Conservation (phyloP, 768 basidiomycete species). For the Boletus rex-veris region DNA sequence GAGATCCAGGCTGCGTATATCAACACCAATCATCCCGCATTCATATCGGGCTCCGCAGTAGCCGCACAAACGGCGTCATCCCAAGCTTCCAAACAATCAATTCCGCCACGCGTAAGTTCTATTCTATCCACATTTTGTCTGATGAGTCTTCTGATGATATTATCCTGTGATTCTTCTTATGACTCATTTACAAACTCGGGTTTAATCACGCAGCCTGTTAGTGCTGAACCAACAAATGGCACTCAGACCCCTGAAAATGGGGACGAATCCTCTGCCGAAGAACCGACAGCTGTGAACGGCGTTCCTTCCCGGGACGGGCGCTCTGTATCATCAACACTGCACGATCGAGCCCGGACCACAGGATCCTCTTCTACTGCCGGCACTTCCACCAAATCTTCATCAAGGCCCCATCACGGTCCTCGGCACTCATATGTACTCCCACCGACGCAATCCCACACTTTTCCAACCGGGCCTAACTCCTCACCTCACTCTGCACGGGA, state of each 20-base stretch:
- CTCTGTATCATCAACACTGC: constrained; percentile 71
- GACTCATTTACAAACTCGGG: constrained; percentile 7
- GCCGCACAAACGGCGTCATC: constrained; percentile 49
- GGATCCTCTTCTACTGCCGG: constrained; percentile 32
- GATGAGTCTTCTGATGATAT: constrained; percentile 6
- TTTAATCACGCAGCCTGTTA: constrained; percentile 47
- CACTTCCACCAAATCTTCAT: constrained; percentile 27
- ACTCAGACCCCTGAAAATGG: constrained; percentile 51
- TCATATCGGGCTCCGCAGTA: constrained; percentile 74
- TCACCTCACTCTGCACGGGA: constrained; percentile 69
- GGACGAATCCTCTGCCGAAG: constrained; percentile 61
- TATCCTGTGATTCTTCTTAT: constrained; percentile 10
- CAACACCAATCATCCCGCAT: constrained; percentile 98
- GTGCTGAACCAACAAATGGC: constrained; percentile 62
- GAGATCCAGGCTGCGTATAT: constrained; percentile 98
- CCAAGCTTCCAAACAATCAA: constrained; percentile 41
- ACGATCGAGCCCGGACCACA: constrained; percentile 64
- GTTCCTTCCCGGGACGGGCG: constrained; percentile 55
- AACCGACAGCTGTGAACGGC: constrained; percentile 51
- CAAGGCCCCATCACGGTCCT: constrained; percentile 30
- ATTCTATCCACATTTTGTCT: constrained; percentile 5
- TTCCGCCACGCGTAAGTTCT: constrained; percentile 51
- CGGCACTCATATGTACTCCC: constrained; percentile 31
- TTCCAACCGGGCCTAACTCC: constrained; percentile 32
- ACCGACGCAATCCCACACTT: constrained; percentile 33